Evolutionary conservation across 352 stramenopile species (phyloP).

Genomic region (Pythium grandisporangium): DNA sequence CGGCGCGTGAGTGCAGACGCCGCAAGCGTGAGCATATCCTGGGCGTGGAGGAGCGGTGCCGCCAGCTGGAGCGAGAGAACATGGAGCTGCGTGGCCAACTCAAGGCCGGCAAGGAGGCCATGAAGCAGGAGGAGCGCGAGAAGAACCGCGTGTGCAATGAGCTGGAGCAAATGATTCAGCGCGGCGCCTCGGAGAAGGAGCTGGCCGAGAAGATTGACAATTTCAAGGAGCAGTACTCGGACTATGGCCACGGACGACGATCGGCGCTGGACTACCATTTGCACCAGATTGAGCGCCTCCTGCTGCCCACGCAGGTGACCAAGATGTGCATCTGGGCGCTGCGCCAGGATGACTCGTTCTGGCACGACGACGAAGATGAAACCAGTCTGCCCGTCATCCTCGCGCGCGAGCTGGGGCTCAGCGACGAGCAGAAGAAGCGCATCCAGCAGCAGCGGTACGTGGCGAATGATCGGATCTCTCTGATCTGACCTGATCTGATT

Average conservation of each 20-base stretch:
- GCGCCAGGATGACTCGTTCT: constrained; percentile 87
- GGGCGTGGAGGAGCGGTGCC: constrained; percentile 68
- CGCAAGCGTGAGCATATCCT: constrained; percentile 85
- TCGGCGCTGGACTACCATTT: constrained; percentile 86
- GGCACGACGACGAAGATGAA: constrained; percentile 83
- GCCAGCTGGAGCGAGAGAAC: constrained; percentile 84
- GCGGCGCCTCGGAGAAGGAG: constrained; percentile 71
- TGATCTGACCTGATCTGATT: no score
- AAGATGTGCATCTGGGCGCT: constrained; percentile 91
- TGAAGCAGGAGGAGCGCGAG: constrained; percentile 79
- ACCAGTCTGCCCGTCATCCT: constrained; percentile 88
- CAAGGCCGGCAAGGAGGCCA: constrained; percentile 80
- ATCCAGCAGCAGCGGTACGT: constrained; percentile 87
- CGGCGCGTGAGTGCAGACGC: constrained; percentile 83
- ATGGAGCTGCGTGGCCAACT: constrained; percentile 89
- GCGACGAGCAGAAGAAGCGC: constrained; percentile 88
- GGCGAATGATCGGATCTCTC: no score
- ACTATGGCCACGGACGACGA: constrained; percentile 88
- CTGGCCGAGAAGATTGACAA: constrained; percentile 94
- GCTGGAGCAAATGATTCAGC: constrained; percentile 76
- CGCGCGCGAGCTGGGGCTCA: constrained; percentile 84
- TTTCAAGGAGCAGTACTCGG: constrained; percentile 90
- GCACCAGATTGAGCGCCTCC: constrained; percentile 89
- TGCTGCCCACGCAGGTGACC: constrained; percentile 92
- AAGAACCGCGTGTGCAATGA: constrained; percentile 81